Conservation (phyloP, 768 basidiomycete species). For the Rhodotorula babjevae region DNA sequence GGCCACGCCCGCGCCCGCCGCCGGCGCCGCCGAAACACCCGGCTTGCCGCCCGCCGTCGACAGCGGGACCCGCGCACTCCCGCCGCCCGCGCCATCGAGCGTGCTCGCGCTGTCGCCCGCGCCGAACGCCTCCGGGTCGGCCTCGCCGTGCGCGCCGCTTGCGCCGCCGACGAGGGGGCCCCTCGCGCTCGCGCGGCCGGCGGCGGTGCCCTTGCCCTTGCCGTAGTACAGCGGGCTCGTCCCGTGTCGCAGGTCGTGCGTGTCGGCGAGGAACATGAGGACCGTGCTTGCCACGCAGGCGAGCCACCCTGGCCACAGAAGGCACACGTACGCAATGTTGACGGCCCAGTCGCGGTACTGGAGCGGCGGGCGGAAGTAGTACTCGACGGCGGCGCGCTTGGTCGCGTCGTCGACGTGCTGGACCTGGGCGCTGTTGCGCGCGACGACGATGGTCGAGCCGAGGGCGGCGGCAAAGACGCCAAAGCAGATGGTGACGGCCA, state of each 20-base stretch:
- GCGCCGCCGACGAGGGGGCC: no score
- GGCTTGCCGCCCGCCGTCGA: no score
- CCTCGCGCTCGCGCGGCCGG: no score
- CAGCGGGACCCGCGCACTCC: background rate
- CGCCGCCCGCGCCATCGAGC: no score
- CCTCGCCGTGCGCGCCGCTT: no score
- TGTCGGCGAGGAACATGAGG: constrained; percentile 1
- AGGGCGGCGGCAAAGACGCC: constrained; percentile 34
- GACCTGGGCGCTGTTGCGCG: constrained; percentile 23
- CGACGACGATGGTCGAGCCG: constrained; percentile 28
- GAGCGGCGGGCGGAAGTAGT: constrained; percentile 33
- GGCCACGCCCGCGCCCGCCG: no score
- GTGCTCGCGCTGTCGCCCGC: background rate
- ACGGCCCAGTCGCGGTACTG: constrained; percentile 32
- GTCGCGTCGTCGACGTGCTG: constrained; percentile 5
- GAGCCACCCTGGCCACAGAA: constrained; percentile 26
- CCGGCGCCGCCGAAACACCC: no score
- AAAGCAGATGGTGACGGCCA: constrained; percentile 24
- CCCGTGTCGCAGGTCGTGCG: background rate
- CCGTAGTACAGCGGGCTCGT: background rate
- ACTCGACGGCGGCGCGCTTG: background rate
- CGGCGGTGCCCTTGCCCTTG: background rate
- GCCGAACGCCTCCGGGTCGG: no score
- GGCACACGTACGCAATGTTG: constrained; percentile 23
- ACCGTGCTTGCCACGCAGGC: constrained; percentile 4